Percentiles rank a stretch among this genome's conserved stretches.
phyloP scores from a whole-genome alignment of 163 green algal genomes.

The Coccomyxa subellipsoidea region DNA sequence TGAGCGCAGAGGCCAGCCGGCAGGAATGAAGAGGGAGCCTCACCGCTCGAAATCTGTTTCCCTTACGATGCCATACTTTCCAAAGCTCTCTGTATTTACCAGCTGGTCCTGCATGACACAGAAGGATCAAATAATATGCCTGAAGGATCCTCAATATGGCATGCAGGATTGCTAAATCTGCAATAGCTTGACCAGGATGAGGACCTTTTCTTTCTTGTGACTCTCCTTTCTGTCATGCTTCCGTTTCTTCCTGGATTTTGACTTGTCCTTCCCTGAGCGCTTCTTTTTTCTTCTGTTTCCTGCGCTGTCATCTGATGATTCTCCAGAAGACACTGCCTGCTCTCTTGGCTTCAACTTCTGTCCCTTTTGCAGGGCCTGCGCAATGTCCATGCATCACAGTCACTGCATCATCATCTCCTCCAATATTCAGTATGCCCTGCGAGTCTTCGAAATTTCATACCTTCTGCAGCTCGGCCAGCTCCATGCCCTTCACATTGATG shows the following conservation, averaged over 20 bases:
- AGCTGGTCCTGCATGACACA: background rate
- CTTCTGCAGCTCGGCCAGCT: constrained; percentile 27
- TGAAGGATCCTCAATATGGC: background rate
- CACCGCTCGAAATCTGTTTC: constrained; percentile 61
- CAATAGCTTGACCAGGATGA: background rate
- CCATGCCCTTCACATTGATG: background rate
- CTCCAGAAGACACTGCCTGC: background rate
- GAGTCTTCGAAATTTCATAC: no score
- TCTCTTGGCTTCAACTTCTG: background rate
- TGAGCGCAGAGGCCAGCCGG: no score
- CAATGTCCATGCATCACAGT: no score
- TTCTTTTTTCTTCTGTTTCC: constrained; percentile 32
- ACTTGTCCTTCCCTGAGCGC: constrained; percentile 29
- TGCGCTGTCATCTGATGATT: background rate
- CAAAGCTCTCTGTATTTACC: constrained; percentile 44
- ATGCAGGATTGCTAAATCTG: background rate
- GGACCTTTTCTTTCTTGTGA: background rate
- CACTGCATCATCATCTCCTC: no score
- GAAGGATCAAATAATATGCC: background rate
- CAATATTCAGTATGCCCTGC: no score
- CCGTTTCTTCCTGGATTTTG: constrained; percentile 28
- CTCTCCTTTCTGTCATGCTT: background rate
- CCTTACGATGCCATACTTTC: constrained; percentile 79
- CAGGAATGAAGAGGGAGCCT: background rate
- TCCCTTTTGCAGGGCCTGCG: constrained; percentile 4